Percentiles rank a stretch among this genome's conserved stretches.
These are phyloP conservation scores for Phaffomyces antillensis DNA, from an alignment of 805 yeast species.

Conservation along the genomic window DNA sequence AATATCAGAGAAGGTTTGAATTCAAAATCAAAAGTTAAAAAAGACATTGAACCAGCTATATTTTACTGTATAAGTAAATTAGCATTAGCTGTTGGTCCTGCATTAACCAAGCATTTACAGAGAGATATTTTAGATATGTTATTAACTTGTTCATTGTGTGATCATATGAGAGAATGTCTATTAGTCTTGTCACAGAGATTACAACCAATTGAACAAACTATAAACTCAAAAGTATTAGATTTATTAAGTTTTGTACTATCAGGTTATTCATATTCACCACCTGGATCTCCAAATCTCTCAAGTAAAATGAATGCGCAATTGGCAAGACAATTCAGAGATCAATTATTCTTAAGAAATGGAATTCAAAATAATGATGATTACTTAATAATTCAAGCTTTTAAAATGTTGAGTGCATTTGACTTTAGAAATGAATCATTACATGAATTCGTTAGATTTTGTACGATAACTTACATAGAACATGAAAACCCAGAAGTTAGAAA, in stretches of 20 bases:
- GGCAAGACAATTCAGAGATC: conserved; percentile 74
- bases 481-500: conserved; percentile 72
- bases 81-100: conserved; percentile 88
- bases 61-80: conserved; percentile 85
- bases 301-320: conserved; percentile 50
- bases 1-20: conserved; percentile 75
- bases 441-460: conserved; percentile 82
- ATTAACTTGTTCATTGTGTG: conserved; percentile 77
- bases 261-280: conserved; percentile 74
- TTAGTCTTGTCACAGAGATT: conserved; percentile 60
- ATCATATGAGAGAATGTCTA: conserved; percentile 71
- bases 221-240: conserved; percentile 65
- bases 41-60: conserved; percentile 75
- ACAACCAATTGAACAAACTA: conserved; percentile 70
- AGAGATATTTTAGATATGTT: conserved; percentile 73
- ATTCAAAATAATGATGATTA: conserved; percentile 35
- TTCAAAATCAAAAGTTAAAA: conserved; percentile 42
- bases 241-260: conserved; percentile 68
- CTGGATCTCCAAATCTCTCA: conserved; percentile 66
- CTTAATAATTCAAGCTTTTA: conserved; percentile 69
- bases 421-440: conserved; percentile 71
- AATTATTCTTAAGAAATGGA: conserved; percentile 66
- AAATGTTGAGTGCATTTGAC: conserved; percentile 67
- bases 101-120: conserved; percentile 81
- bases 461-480: conserved; percentile 78